Conservation (phyloP, 441 rosid species). For the Mallotus japonicus region DNA sequence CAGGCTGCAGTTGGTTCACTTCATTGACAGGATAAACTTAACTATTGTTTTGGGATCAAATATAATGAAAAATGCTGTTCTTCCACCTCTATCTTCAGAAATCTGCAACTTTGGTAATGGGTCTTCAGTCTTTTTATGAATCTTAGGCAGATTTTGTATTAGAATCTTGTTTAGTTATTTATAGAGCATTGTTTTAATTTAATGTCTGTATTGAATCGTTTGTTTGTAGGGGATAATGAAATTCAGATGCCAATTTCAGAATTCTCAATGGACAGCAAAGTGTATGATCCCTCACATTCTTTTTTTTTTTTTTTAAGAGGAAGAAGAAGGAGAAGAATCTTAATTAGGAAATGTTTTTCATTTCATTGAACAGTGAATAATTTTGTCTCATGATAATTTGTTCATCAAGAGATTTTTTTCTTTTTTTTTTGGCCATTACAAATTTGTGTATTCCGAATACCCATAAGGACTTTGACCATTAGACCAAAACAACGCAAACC, state of each 20-base stretch:
- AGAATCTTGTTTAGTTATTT: too few relatives aligned
- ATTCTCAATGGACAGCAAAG: slow-evolving; percentile 31
- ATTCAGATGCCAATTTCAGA: slow-evolving; percentile 35
- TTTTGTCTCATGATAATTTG: not conserved
- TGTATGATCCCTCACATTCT: slow-evolving; percentile 26
- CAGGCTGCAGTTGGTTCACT: not conserved
- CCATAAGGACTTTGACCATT: too few relatives aligned
- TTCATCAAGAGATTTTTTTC: not conserved
- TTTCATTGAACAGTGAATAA: not conserved
- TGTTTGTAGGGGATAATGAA: slow-evolving; percentile 41
- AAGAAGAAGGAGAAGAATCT: too few relatives aligned
- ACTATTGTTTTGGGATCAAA: slow-evolving; percentile 16
- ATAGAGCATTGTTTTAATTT: not conserved
- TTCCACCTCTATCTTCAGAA: slow-evolving; percentile 30
- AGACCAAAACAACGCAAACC: too few relatives aligned
- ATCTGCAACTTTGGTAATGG: slow-evolving; percentile 33
- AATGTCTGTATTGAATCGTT: not conserved
- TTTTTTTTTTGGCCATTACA: not conserved
- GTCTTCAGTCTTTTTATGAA: too few relatives aligned
- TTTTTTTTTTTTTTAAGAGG: not conserved
- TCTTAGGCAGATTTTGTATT: not conserved
- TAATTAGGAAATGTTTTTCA: too few relatives aligned
- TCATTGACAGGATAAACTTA: too few relatives aligned
- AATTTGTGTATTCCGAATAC: too few relatives aligned
- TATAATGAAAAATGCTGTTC: slow-evolving; percentile 39